Percentiles rank a stretch among this genome's conserved stretches.
Conservation (phyloP, 345 rosid genomes). For the Eucalyptus marginata region DNA sequence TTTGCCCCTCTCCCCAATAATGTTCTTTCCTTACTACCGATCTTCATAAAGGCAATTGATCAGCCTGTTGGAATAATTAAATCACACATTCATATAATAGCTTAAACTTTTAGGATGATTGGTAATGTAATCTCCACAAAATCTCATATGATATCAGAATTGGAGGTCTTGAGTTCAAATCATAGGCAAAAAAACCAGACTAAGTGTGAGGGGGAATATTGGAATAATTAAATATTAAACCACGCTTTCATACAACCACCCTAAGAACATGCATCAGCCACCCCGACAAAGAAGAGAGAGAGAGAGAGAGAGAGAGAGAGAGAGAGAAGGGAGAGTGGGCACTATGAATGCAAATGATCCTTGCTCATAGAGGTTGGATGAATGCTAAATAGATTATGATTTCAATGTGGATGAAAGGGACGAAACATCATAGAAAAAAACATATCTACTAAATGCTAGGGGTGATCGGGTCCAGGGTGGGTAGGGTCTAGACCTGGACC, state of each 20-base stretch:
- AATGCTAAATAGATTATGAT: not conserved
- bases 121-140: fast-evolving
- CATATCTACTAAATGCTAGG: not conserved
- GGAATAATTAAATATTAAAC: no score
- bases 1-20: not conserved
- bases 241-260: not conserved
- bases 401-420: not conserved
- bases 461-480: no score
- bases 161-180: no score
- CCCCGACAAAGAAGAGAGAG: not conserved
- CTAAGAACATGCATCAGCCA: no score
- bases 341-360: not conserved
- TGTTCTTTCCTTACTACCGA: not conserved
- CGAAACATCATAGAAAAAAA: not conserved
- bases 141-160: no score
- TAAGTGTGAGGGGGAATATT: no score
- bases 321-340: not conserved
- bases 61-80: not conserved
- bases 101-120: no score
- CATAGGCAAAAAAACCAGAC: no score
- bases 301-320: not conserved
- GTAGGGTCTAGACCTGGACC: no score
- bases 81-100: no score
- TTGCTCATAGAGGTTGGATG: not conserved
- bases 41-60: not conserved